Conservation (phyloP, 2,329 filamentous ascomycete genomes). For the Phaeosphaeriaceae sp. region DNA sequence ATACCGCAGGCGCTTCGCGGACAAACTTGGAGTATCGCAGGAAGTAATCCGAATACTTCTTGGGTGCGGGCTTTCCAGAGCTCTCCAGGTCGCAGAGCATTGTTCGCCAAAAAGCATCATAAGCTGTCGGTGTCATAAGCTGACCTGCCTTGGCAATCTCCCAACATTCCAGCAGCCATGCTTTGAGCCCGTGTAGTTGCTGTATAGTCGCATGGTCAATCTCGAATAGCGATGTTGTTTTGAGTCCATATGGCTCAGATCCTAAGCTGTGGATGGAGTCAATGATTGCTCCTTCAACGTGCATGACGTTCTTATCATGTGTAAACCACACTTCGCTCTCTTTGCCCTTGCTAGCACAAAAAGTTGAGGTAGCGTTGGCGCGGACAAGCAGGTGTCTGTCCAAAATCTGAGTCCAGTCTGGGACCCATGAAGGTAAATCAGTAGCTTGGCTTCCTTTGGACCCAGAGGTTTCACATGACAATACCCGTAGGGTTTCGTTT, state of each 20-base stretch:
- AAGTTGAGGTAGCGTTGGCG: background rate
- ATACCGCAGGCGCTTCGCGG: background rate
- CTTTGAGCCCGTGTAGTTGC: background rate
- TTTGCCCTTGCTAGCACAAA: background rate
- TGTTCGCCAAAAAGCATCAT: background rate
- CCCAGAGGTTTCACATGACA: background rate
- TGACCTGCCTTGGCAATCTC: background rate
- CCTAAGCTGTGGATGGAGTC: background rate
- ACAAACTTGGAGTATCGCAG: background rate
- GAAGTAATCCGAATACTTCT: background rate
- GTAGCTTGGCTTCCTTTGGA: background rate
- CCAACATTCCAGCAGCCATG: slow-evolving; percentile 1
- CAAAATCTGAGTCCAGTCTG: background rate
- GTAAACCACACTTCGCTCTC: background rate
- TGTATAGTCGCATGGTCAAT: background rate
- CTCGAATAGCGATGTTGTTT: background rate
- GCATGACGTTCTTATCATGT: background rate
- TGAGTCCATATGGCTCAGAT: background rate
- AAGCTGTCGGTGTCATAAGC: background rate
- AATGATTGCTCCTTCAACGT: background rate
- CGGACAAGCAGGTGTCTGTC: background rate
- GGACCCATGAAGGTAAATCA: background rate
- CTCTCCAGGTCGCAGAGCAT: background rate
- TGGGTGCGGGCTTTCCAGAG: background rate
- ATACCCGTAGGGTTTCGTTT: background rate